These are phyloP conservation scores for Ammopiptanthus mongolicus DNA, from an alignment of 306 rosid genomes.

Conservation along the genomic window DNA sequence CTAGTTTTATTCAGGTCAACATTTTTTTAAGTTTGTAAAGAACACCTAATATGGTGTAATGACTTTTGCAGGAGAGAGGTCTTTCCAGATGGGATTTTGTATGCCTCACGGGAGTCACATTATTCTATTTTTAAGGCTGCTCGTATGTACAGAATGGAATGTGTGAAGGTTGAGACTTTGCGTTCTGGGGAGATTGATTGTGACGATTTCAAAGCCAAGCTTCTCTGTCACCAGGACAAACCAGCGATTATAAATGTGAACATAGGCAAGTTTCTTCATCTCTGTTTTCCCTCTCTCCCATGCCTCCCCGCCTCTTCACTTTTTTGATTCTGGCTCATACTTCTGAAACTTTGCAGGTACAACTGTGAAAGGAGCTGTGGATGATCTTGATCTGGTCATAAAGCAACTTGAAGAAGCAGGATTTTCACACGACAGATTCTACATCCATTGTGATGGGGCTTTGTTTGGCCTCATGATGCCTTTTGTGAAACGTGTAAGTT, in stretches of 20 bases:
- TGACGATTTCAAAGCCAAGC: slow-evolving; percentile 44
- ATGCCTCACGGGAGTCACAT: slow-evolving; percentile 50
- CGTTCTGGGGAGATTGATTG: slow-evolving; percentile 55
- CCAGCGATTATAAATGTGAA: slow-evolving; percentile 58
- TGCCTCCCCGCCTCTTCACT: neutral
- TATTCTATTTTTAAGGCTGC: slow-evolving; percentile 51
- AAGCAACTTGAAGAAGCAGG: slow-evolving; percentile 55
- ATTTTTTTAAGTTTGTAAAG: neutral
- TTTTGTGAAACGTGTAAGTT: slow-evolving; percentile 48
- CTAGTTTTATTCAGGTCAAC: neutral
- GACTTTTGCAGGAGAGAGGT: slow-evolving; percentile 47
- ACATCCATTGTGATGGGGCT: slow-evolving; percentile 56
- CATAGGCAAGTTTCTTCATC: slow-evolving; percentile 36
- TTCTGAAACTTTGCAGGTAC: slow-evolving; percentile 33
- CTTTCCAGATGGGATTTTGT: slow-evolving; percentile 52
- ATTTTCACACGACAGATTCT: slow-evolving; percentile 44
- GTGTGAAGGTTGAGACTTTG: slow-evolving; percentile 38
- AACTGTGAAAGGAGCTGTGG: slow-evolving; percentile 61
- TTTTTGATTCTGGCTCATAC: slow-evolving; percentile 9
- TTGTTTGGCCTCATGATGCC: slow-evolving; percentile 72
- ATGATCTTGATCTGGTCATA: slow-evolving; percentile 55
- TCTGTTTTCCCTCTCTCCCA: neutral
- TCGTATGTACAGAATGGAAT: slow-evolving; percentile 53
- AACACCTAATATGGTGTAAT: slow-evolving; percentile 10
- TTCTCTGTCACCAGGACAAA: slow-evolving; percentile 44